Evolutionary conservation across 371 early-diverging fungal genomes (phyloP), one percentile per base, ranked within the genome.

Genomic region (Mucor circinelloides): DNA sequence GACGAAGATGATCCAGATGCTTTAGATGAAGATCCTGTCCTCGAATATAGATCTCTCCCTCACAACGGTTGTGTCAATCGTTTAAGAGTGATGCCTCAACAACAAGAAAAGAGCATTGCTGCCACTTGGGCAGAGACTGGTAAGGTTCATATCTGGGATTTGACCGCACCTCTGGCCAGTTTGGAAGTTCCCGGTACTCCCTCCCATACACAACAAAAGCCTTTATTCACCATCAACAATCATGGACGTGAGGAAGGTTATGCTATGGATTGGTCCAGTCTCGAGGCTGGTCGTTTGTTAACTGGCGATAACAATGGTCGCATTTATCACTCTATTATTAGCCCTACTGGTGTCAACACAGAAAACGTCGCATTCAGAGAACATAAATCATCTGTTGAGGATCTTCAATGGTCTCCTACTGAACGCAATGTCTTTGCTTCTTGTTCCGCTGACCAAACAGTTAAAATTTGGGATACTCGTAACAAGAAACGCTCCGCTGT

Each of bases 61-160:
- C 97, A 97, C 71, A 74, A 85, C 61, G 98, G 97, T 64, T 96
- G 97, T 56, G 92, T 97, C 19, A 98, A 98, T 78, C 90, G 99
- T 42, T 72, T 97, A 44, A 87, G 99, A 66, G 88, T 86, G 3
- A 87, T 85, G 85, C 88, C 90, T 27, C 89, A 88, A 70, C 83
- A 81, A 63, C 76, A 83, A 32, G 78, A 78, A 52, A 79, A 75
- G 50, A 83, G 80, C 54, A 85, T 97, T 74, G 93, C 92, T 6
- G 94, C 99, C 12, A 91, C 97, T 4, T 97, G 97, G 98, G 78
- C 96, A 7, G 99, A 98, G 52, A 93, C 90, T 12, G 97, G 98
- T 48, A 91, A 94, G 71, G 98, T 98, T 10, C 90, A 95, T 71
- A 85, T 98, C 60, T 97, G 88, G 86, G 95, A 98, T 76, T 71